Percentiles rank a stretch among this genome's conserved stretches.
Conservation (phyloP, 2,329 filamentous ascomycete genomes). For the Trichoderma atrobrunneum region DNA sequence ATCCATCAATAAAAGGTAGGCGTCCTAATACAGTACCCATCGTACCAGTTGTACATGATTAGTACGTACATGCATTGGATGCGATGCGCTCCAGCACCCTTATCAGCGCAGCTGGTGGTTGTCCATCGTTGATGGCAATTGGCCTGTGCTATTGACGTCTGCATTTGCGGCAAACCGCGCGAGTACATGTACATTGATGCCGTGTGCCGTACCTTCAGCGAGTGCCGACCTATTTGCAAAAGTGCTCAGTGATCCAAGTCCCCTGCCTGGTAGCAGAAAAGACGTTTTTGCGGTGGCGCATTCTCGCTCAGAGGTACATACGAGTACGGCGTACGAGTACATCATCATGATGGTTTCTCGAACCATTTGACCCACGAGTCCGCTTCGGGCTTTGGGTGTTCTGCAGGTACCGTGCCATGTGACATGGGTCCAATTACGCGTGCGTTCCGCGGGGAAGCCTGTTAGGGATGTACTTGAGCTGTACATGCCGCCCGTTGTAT, state of each 20-base stretch:
- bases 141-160: background rate
- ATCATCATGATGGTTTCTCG: constrained; percentile 12
- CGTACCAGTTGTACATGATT: background rate
- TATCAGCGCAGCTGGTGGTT: constrained; percentile 5
- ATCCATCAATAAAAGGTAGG: background rate
- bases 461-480: constrained; percentile 18
- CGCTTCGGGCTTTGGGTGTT: constrained; percentile 10
- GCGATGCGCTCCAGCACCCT: constrained; percentile 11
- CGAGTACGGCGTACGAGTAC: background rate
- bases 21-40: background rate
- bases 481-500: background rate
- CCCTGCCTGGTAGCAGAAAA: background rate
- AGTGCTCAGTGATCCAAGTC: background rate
- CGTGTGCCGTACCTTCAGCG: background rate
- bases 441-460: constrained; percentile 19
- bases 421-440: constrained; percentile 8
- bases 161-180: background rate
- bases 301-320: background rate
- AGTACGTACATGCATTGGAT: background rate
- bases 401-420: constrained; percentile 17
- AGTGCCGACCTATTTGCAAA: background rate
- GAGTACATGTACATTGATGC: background rate
- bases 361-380: background rate
- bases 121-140: background rate
- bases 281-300: background rate